Evolutionary conservation across 805 yeast species (phyloP).

Genomic region (Candida odintsovae): DNA sequence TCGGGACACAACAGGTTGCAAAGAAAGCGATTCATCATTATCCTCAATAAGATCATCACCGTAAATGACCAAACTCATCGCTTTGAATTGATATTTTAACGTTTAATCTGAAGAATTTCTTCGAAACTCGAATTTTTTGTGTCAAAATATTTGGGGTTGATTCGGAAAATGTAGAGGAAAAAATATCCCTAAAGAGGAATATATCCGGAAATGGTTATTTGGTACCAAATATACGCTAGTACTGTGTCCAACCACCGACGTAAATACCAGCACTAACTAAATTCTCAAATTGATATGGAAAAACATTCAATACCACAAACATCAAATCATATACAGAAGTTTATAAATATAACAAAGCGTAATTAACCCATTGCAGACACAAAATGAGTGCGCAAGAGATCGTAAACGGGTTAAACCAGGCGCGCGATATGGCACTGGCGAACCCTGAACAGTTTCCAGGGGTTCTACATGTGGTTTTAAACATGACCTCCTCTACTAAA

Average conservation of each 20-base stretch:
- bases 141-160: slow-evolving; percentile 1
- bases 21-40: background rate
- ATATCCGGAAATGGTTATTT: background rate
- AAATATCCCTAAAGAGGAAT: background rate
- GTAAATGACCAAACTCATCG: slow-evolving; percentile 5
- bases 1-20: background rate
- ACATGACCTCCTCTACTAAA: slow-evolving; percentile 8
- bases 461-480: slow-evolving; percentile 13
- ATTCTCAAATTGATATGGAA: background rate
- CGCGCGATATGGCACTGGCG: slow-evolving; percentile 7
- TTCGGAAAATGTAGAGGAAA: background rate
- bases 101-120: background rate
- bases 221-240: background rate
- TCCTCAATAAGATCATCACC: background rate
- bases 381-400: slow-evolving; percentile 8
- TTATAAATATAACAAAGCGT: too few species aligned
- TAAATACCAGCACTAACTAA: background rate
- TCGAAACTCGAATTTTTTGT: slow-evolving; percentile 3
- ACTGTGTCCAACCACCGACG: background rate
- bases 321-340: too few species aligned
- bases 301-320: too few species aligned
- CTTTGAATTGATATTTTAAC: too few species aligned
- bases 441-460: slow-evolving; percentile 14
- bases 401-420: slow-evolving; percentile 12
- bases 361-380: too few species aligned